Conservation (phyloP, 306 rosid genomes). For the Quillaja saponaria region DNA sequence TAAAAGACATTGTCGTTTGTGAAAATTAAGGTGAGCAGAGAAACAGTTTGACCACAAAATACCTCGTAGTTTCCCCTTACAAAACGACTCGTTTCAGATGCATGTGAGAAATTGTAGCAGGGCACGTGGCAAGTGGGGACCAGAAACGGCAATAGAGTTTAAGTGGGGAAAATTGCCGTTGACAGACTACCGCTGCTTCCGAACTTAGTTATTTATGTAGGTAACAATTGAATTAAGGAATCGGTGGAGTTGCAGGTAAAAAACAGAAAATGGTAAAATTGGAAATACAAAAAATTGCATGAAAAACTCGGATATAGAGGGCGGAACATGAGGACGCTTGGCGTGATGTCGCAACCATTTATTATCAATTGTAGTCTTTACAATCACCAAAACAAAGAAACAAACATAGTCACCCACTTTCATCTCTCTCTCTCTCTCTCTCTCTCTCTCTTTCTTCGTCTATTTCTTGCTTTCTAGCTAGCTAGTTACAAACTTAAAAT, state of each 20-base stretch:
- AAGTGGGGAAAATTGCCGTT: no score
- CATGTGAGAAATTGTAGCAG: neutral
- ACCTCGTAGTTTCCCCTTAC: neutral
- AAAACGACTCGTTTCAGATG: slow-evolving; percentile 26
- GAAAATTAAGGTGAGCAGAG: no score
- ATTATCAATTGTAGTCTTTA: slow-evolving; percentile 45
- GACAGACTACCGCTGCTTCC: no score
- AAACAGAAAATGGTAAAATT: slow-evolving; percentile 36
- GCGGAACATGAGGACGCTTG: slow-evolving; percentile 50
- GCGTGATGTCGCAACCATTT: slow-evolving; percentile 51
- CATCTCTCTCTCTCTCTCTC: slow-evolving; percentile 21
- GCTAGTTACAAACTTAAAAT: neutral
- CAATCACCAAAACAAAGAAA: slow-evolving; percentile 3
- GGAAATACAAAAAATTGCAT: slow-evolving; percentile 67
- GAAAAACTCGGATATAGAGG: slow-evolving; percentile 47
- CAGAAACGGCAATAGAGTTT: neutral
- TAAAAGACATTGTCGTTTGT: no score
- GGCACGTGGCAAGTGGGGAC: slow-evolving; percentile 22
- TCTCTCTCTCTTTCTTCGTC: neutral
- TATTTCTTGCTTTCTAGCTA: neutral
- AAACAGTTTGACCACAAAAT: no score
- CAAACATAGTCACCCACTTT: no score
- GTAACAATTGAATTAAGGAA: neutral
- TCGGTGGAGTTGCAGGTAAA: slow-evolving; percentile 21
- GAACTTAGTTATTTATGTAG: no score